Evolutionary conservation across 106 monocot species (phyloP), one percentile per base, ranked within the genome.

Genomic region (Agapanthus africanus): DNA sequence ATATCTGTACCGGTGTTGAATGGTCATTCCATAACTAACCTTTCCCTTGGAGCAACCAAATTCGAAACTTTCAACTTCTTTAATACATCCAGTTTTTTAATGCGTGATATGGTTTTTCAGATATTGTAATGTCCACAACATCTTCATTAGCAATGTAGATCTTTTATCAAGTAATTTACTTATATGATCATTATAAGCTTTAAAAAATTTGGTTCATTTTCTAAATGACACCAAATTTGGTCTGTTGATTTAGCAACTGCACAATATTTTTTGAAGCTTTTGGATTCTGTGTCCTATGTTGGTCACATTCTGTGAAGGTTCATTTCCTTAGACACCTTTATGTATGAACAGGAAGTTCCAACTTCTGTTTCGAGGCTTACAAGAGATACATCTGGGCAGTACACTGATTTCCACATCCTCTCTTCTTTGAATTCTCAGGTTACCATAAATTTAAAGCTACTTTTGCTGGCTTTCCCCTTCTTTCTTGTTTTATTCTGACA

Each of bases 361-460:
- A 63, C 83, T 67, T 84, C 90, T 87, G 93, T 87, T 75, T 84
- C 92, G 66, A 86, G 80, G 65, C 67, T 90, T 42, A 65, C 90
- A n/a, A 87, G 89, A 73, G 99, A 99, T 35, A 71, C 80, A 69
- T 84, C 99, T 75, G 93, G 90, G 40, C 90, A 85, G 61, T 93
- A 93, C 59, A 99, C 82, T 75, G 99, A 99, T 66, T 99, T 99
- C 50, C 78, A 90, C 63, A 90, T 99, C 54, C 81, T 99, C 18
- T 93, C 99, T 69, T 99, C 92, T 60, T 77, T 99, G 52, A 90
- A 99, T 83, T 93, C 93, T 77, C 92, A 99, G 91, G 95, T 97
- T 73, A 54, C 69, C 13, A 35, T 27, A 27, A 25, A 54, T 18
- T 21, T 40, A 33, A 50, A 27, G 31, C 32, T 21, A 34, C 61